Percentiles rank a stretch among this genome's conserved stretches.
Conservation (phyloP, 805 yeast genomes). For the Cyberlindnera bimundalis region DNA sequence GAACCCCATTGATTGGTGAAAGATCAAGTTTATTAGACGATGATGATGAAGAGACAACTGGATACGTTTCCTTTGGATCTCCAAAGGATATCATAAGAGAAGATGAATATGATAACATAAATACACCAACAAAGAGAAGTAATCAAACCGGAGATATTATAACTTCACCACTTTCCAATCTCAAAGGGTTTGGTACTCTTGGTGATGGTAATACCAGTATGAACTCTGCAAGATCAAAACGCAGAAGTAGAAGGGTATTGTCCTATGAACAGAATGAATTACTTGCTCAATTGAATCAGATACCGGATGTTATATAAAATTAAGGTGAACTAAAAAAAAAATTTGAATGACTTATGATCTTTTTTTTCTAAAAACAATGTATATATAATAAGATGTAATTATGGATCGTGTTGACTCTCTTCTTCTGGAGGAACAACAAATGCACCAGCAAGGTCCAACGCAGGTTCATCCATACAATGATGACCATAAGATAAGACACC, state of each 20-base stretch:
- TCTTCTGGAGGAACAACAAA: conserved; percentile 70
- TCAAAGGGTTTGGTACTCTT: not conserved
- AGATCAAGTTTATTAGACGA: conserved; percentile 19
- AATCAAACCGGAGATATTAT: not conserved
- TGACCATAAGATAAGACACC: conserved; percentile 92
- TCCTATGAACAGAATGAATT: conserved; percentile 54
- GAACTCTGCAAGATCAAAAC: conserved; percentile 8
- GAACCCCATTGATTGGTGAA: conserved; percentile 13
- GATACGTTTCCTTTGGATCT: conserved; percentile 40
- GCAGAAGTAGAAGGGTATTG: conserved; percentile 34
- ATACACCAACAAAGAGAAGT: not conserved
- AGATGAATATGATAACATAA: conserved; percentile 1
- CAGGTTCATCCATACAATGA: conserved; percentile 80
- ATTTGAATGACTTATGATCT: not conserved
- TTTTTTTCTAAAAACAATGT: not conserved
- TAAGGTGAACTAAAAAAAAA: conserved; percentile 3
- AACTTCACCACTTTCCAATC: conserved; percentile 5
- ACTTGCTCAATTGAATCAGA: conserved; percentile 40
- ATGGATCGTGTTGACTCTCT: conserved; percentile 27
- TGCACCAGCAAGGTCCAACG: conserved; percentile 79
- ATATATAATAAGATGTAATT: not conserved
- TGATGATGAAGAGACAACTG: conserved; percentile 18
- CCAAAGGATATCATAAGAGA: conserved; percentile 20
- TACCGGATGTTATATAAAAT: conserved; percentile 11
- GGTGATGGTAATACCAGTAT: conserved; percentile 4